Evolutionary conservation across 225 moss, liverwort and hornwort genomes (phyloP), one percentile per base, ranked within the genome.

Genomic region (Sphagnum contortum): DNA sequence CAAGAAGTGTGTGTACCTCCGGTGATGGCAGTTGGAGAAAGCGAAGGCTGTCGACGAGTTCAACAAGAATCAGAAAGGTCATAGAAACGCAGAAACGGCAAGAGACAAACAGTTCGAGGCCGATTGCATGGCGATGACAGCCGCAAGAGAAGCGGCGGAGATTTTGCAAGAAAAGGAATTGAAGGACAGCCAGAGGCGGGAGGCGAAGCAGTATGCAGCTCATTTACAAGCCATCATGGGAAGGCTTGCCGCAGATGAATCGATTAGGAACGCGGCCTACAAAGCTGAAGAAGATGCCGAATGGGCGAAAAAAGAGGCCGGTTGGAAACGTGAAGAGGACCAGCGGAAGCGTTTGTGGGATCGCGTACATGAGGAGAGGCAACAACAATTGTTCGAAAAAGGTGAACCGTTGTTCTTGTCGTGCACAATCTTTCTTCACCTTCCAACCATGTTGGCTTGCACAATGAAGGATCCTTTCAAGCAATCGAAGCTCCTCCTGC

Each of bases 241-340:
- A 45, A 86, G 78, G 64, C 86, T 89, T 51, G 74, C 44, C 61
- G 89, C 80, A 5, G 83, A 91, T 50, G 87, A 91, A 7, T 76
- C 87, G 2, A 56, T 74, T 3, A 77, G 64, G 11, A 80, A 86
- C 69, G 86, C 87, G 3, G 79, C 87, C 12, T 85, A 91, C 70
- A 89, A 89, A 75, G 89, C 89, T n/a, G 83, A 91, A 63, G 98
- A 91, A 73, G 98, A 93, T 76, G 89, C 85, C 51, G 98, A 99
- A 70, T 99, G 91, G 93, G 91, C 83, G 5, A 99, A 93, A 72
- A 73, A 86, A 72, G 98, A 99, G 69, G 91, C 93, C 48, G 80
- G 78, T 45, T 93, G 93, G 93, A 93, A 88, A 72, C 87, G 87
- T 47, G 89, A 86, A 51, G 98, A 99, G 70, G 91, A 89, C 60